phyloP scores from a whole-genome alignment of 2,329 filamentous ascomycete genomes.

The Fusarium kyushuense region DNA sequence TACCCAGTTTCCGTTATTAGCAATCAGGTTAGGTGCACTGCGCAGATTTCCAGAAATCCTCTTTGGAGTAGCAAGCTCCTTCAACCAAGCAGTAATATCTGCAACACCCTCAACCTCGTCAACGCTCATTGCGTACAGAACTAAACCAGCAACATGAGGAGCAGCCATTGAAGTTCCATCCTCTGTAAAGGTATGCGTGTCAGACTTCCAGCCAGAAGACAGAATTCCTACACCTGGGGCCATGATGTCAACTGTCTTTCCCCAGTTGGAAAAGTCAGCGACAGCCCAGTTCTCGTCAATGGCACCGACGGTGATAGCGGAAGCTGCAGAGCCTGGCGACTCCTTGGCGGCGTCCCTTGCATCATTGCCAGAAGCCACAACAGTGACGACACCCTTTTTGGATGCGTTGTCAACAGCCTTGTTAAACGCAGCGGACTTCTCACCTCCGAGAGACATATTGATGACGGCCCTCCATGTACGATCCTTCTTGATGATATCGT shows the following conservation, averaged over 20 bases:
- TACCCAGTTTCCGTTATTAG: constrained; percentile 9
- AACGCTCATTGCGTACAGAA: constrained; percentile 54
- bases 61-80: constrained; percentile 1
- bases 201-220: constrained; percentile 53
- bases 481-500: constrained; percentile 49
- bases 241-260: constrained; percentile 58
- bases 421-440: constrained; percentile 24
- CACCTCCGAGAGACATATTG: constrained; percentile 58
- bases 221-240: constrained; percentile 58
- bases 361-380: constrained; percentile 51
- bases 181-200: constrained; percentile 50
- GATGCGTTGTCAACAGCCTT: constrained; percentile 42
- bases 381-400: constrained; percentile 52
- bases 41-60: constrained; percentile 2
- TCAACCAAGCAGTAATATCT: constrained; percentile 11
- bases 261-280: constrained; percentile 61
- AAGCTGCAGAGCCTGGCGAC: constrained; percentile 44
- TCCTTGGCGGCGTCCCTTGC: constrained; percentile 15
- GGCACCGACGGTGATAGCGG: constrained; percentile 48
- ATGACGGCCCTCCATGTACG: constrained; percentile 54
- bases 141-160: constrained; percentile 66
- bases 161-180: constrained; percentile 65
- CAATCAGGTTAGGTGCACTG: constrained; percentile 18
- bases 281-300: constrained; percentile 50
- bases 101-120: constrained; percentile 5